These are phyloP conservation scores for Raddia distichophylla DNA, from an alignment of 176 grass and related monocot genomes.

Conservation along the genomic window DNA sequence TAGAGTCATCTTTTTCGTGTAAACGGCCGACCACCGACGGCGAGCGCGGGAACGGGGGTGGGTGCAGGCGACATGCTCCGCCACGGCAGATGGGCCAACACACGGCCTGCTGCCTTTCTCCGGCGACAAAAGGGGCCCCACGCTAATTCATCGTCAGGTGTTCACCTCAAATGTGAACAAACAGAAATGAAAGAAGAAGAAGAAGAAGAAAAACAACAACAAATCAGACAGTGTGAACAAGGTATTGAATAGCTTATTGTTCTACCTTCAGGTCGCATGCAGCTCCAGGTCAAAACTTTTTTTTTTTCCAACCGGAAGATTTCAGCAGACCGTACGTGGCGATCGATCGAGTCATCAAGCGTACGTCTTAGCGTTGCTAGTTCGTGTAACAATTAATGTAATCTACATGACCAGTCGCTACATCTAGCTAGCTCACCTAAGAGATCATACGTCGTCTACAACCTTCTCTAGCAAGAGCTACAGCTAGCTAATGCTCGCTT, in stretches of 20 bases:
- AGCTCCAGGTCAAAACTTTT: slow-evolving; percentile 51
- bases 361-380: slow-evolving; percentile 41
- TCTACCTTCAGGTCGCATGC: slow-evolving; percentile 42
- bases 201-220: too few species aligned
- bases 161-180: neutral
- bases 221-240: slow-evolving; percentile 18
- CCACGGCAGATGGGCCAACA: neutral
- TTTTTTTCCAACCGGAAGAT: slow-evolving; percentile 37
- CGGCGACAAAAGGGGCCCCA: neutral
- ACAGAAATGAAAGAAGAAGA: neutral
- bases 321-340: slow-evolving; percentile 41
- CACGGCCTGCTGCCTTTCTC: neutral
- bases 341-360: slow-evolving; percentile 19
- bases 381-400: slow-evolving; percentile 47
- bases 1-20: neutral
- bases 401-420: slow-evolving; percentile 63
- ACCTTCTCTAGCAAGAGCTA: slow-evolving; percentile 53
- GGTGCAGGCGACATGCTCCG: neutral
- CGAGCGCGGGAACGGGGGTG: too few species aligned
- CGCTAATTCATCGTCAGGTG: neutral
- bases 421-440: slow-evolving; percentile 85
- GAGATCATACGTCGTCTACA: slow-evolving; percentile 50
- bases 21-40: neutral
- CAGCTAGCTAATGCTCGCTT: slow-evolving; percentile 40
- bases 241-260: slow-evolving; percentile 56